These are phyloP conservation scores for Acacia concinna DNA, from an alignment of 331 rosid genomes.

Conservation along the genomic window DNA sequence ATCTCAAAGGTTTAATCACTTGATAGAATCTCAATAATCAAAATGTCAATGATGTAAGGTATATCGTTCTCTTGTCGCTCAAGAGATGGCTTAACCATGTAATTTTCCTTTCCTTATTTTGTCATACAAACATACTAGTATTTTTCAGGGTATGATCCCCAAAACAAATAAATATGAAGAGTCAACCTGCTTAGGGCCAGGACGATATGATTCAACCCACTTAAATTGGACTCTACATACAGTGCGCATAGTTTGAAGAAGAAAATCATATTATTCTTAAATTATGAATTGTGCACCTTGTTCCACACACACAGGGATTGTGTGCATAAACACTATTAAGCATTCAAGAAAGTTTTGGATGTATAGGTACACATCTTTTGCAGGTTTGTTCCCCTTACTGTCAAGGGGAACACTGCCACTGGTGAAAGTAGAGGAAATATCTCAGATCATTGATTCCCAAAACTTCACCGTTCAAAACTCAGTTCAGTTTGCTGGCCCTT, in stretches of 20 bases:
- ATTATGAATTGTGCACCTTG: neutral
- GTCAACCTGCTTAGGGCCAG: neutral
- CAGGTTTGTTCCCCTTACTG: conserved; percentile 78
- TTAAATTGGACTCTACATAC: neutral
- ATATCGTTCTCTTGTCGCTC: neutral
- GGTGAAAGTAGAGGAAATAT: conserved; percentile 82
- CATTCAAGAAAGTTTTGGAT: neutral
- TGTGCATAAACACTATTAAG: neutral
- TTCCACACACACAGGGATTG: neutral
- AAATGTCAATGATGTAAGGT: neutral
- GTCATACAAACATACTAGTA: too few relatives aligned
- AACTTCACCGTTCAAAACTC: conserved; percentile 74
- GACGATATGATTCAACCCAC: neutral
- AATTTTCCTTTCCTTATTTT: too few relatives aligned
- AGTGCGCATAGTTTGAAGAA: neutral
- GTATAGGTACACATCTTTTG: conserved; percentile 73
- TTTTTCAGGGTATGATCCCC: too few relatives aligned
- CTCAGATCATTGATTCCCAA: conserved; percentile 78
- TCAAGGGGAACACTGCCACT: conserved; percentile 65
- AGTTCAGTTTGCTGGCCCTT: conserved; percentile 77
- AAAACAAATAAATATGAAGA: neutral
- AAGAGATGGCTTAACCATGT: neutral
- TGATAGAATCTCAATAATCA: neutral
- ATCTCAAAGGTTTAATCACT: neutral
- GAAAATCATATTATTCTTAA: neutral